Evolutionary conservation across 228 moss, liverwort and hornwort species (phyloP).

Genomic region (Sphagnum fallax): DNA sequence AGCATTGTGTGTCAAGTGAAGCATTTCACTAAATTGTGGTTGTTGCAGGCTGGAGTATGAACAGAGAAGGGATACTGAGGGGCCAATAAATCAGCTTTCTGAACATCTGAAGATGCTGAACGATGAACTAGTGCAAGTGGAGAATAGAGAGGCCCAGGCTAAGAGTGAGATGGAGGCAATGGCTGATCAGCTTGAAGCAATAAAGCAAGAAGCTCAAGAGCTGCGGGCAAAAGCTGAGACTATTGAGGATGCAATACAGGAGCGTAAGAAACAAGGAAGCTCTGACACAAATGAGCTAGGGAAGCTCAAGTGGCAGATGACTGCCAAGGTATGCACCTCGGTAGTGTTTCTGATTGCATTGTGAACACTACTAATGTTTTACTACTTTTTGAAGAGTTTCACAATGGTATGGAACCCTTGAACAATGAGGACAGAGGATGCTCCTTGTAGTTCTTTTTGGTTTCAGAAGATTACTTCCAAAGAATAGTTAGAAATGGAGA

Average conservation of each 20-base stretch:
- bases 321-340: slow-evolving; percentile 58
- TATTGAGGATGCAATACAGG: slow-evolving; percentile 73
- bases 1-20: not conserved
- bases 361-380: not conserved
- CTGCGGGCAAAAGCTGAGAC: slow-evolving; percentile 53
- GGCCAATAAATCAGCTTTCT: slow-evolving; percentile 70
- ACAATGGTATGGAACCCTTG: too few relatives aligned
- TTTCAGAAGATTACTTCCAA: not conserved
- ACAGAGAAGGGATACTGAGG: slow-evolving; percentile 80
- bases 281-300: slow-evolving; percentile 77
- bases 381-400: not conserved
- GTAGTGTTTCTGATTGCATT: not conserved
- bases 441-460: not conserved
- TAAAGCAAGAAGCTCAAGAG: slow-evolving; percentile 63
- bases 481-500: not conserved
- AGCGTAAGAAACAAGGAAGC: slow-evolving; percentile 83
- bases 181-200: slow-evolving; percentile 66
- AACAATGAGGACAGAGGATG: too few relatives aligned
- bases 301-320: slow-evolving; percentile 90
- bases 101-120: slow-evolving; percentile 41
- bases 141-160: slow-evolving; percentile 58
- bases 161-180: slow-evolving; percentile 76
- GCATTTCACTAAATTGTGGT: not conserved
- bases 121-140: slow-evolving; percentile 63
- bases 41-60: slow-evolving; percentile 82